phyloP scores from a whole-genome alignment of 345 rosid genomes.

The Brassica cretica region DNA sequence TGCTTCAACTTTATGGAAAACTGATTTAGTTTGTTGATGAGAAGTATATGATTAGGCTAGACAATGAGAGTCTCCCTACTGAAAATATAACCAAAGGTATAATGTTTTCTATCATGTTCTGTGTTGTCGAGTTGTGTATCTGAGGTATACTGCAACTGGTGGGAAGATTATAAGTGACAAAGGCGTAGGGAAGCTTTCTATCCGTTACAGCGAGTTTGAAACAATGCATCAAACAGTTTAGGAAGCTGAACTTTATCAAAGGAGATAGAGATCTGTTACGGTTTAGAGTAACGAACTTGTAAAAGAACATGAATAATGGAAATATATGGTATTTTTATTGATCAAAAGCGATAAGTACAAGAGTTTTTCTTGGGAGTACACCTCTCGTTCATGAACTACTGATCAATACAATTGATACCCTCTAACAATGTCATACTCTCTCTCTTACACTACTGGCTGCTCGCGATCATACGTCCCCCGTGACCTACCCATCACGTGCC shows the following conservation, averaged over 20 bases:
- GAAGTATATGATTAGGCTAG: constrained; percentile 84
- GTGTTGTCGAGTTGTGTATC: constrained; percentile 87
- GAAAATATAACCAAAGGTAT: constrained; percentile 96
- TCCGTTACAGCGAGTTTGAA: constrained; percentile 93
- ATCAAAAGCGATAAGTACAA: no score
- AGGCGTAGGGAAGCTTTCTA: constrained; percentile 86
- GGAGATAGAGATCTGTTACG: constrained; percentile 64
- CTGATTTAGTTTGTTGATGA: constrained; percentile 88
- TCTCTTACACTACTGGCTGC: no score
- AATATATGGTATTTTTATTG: no score
- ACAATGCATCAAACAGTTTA: constrained; percentile 88
- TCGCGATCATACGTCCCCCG: no score
- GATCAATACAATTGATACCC: no score
- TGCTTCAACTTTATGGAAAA: constrained; percentile 84
- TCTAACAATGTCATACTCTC: no score
- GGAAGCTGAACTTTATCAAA: constrained; percentile 78
- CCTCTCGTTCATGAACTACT: no score
- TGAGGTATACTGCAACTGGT: constrained; percentile 89
- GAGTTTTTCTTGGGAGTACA: no score
- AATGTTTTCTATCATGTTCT: constrained; percentile 95
- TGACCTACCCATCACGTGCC: no score
- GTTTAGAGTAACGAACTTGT: no score
- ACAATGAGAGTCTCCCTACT: constrained; percentile 82
- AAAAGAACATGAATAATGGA: no score
- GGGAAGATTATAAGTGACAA: constrained; percentile 96